Evolutionary conservation across 352 stramenopile genomes (phyloP).

Genomic region (Phytophthora brassicae): DNA sequence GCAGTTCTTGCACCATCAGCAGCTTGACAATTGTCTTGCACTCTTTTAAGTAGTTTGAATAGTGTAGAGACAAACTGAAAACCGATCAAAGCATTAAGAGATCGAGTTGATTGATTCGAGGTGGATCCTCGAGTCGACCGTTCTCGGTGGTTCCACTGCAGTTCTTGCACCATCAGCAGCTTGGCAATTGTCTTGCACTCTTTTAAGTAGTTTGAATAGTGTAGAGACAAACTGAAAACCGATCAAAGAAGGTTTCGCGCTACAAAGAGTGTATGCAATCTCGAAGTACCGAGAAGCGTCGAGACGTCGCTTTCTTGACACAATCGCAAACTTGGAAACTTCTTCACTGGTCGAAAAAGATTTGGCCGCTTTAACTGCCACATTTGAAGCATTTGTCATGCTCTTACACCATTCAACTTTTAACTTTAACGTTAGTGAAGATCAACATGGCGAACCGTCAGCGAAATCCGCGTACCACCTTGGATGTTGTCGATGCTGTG

Average conservation of each 20-base stretch:
- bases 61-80: conserved; percentile 22
- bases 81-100: neutral
- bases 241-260: conserved; percentile 20
- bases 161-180: no score
- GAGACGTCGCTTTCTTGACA: no score
- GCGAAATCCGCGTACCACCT: conserved; percentile 47
- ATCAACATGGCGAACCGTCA: conserved; percentile 60
- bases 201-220: conserved; percentile 16
- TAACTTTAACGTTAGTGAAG: conserved; percentile 13
- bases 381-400: neutral
- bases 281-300: conserved; percentile 15
- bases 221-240: conserved; percentile 20
- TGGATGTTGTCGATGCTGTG: conserved; percentile 65
- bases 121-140: conserved; percentile 4
- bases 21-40: conserved; percentile 6
- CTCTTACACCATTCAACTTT: no score
- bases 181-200: conserved; percentile 6
- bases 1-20: no score
- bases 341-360: conserved; percentile 8
- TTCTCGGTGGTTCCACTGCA: conserved; percentile 16
- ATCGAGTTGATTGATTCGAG: neutral
- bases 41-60: conserved; percentile 12
- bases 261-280: conserved; percentile 15
- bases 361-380: neutral
- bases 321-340: conserved; percentile 20